Evolutionary conservation across 106 monocot genomes (phyloP).

Genomic region (Dendrobium chrysotoxum): DNA sequence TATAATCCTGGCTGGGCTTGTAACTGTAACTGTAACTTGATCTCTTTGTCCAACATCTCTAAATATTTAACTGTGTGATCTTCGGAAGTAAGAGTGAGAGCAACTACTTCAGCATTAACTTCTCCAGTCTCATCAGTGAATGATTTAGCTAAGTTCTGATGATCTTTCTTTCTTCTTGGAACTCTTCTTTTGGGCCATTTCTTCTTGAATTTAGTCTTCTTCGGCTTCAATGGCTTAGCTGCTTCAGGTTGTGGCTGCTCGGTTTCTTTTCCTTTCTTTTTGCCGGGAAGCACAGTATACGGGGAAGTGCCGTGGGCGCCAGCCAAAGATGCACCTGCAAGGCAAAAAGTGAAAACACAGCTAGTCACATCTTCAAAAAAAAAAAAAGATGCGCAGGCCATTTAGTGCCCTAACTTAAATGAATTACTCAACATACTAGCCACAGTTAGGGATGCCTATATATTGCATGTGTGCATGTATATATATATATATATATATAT

Average conservation of each 20-base stretch:
- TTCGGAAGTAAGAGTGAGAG: not conserved
- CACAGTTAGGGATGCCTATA: not conserved
- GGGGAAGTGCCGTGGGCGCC: not conserved
- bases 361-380: no score
- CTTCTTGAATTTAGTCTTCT: slow-evolving; percentile 4
- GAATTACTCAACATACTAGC: not conserved
- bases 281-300: slow-evolving; percentile 5
- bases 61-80: not conserved
- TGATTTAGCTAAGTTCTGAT: not conserved
- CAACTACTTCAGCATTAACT: not conserved
- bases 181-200: slow-evolving; percentile 1
- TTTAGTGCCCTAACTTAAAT: not conserved
- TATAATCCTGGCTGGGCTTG: no score
- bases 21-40: slow-evolving; percentile 1
- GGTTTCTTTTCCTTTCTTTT: slow-evolving; percentile 2
- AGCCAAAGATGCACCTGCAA: slow-evolving; percentile 1
- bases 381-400: no score
- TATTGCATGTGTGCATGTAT: no score
- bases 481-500: no score
- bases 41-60: slow-evolving; percentile 7
- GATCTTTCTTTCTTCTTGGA: not conserved
- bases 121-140: not conserved
- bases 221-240: slow-evolving; percentile 1
- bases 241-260: not conserved
- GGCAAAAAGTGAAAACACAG: not conserved